Evolutionary conservation across 768 basidiomycete species (phyloP), one percentile per base, ranked within the genome.

Genomic region (Calocybe gangraenosa): DNA sequence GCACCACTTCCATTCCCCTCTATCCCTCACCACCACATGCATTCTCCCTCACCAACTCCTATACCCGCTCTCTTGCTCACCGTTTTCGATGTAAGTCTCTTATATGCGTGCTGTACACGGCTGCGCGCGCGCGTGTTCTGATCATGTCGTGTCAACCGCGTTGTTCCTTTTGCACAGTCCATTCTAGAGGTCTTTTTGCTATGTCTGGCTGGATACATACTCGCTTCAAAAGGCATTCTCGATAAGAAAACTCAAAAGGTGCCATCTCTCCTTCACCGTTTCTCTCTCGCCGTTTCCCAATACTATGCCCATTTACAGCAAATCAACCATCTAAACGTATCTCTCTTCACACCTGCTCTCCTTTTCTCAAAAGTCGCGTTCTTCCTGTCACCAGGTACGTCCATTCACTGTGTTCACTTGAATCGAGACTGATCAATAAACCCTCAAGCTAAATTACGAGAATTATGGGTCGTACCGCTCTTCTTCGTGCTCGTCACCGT

Each of bases 301-400:
- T n/a, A n/a, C n/a, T n/a, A n/a, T n/a, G n/a, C n/a, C 17, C 3
- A 6, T 9, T 15, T n/a, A 13, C 56, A 88, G 87, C 78, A 81
- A 76, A 67, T 91, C 15, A 92, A 91, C 56, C 73, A 78, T 17
- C 67, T 95, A 42, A 95, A 94, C 62, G 81, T 95, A 18, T 87
- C 87, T 0, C 78, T 97, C 23, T 96, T 97, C 67, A 91, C 88
- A 0, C 87, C 89, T 0, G 84, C 87, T 0, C 78, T 94, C 5
- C 70, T 95, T 23, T 94, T 95, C 66, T 92, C 89, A 10, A 98
- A 96, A 67, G 92, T 98, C 17, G 95, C 94, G 0, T 95, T 94
- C 68, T 90, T 87, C 61, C 64, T 93, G 33, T 80, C 86, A 0
- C 92, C 94, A 60, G 78, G 87, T 79, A 52, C 25, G 73, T 57